Evolutionary conservation across 73 alveolate species (phyloP).

Genomic region (Paramecium biaurelia): DNA sequence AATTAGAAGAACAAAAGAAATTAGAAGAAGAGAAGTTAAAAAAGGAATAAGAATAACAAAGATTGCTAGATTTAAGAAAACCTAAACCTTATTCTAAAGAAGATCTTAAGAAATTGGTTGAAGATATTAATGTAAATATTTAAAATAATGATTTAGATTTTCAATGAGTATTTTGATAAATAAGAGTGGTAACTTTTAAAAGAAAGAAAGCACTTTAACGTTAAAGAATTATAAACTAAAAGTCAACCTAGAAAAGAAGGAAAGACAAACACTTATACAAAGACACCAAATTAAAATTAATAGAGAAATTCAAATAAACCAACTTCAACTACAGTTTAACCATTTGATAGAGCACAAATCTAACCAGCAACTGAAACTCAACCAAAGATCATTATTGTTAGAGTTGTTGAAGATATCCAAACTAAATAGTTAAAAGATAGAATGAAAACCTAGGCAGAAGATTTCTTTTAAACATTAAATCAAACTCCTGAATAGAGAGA

Average conservation of each 20-base stretch:
- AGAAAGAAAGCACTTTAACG: not conserved
- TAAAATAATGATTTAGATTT: not conserved
- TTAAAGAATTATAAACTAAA: not conserved
- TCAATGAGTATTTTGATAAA: not conserved
- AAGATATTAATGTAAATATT: not conserved
- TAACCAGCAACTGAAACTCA: not conserved
- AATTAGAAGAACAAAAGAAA: not conserved
- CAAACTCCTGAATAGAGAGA: not conserved
- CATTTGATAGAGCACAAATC: not conserved
- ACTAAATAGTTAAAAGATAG: not conserved
- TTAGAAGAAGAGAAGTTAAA: not conserved
- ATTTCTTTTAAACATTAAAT: not conserved
- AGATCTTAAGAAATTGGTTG: not conserved
- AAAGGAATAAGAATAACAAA: not conserved
- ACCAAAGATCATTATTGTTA: not conserved
- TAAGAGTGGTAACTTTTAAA: not conserved
- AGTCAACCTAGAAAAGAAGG: not conserved
- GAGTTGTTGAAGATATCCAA: not conserved
- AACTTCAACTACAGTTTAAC: not conserved
- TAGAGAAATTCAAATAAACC: not conserved
- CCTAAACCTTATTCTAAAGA: not conserved
- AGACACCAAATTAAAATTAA: not conserved
- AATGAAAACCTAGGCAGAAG: constrained; percentile 19
- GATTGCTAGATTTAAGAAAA: not conserved
- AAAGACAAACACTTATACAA: not conserved